Conservation (phyloP, 169 alveolate genomes). For the Eimeria brunetti region DNA sequence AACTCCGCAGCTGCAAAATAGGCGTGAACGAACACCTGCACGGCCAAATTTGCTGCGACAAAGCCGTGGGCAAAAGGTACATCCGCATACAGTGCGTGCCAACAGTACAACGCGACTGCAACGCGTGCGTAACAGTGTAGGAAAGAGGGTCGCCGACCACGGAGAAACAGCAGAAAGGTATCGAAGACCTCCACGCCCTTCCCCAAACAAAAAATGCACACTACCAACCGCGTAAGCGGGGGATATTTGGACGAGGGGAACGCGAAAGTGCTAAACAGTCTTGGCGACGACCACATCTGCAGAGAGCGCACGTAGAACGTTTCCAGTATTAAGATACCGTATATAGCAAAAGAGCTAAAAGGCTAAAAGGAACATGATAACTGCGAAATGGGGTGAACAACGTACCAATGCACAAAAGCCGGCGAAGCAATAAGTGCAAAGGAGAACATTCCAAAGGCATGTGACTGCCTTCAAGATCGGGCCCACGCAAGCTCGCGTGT, state of each 20-base stretch:
- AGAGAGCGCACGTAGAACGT: neutral
- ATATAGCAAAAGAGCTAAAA: neutral
- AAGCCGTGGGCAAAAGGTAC: constrained; percentile 86
- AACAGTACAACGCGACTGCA: constrained; percentile 81
- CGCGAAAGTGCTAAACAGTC: constrained; percentile 57
- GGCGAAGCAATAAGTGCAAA: constrained; percentile 45
- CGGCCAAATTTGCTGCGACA: constrained; percentile 82
- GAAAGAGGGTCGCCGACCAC: constrained; percentile 69
- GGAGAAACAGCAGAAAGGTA: constrained; percentile 60
- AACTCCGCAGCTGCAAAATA: constrained; percentile 82
- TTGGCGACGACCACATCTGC: constrained; percentile 76
- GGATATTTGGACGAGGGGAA: constrained; percentile 63
- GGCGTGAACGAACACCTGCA: constrained; percentile 84
- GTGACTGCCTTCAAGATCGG: constrained; percentile 65
- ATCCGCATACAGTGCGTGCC: constrained; percentile 83
- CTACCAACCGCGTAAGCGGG: constrained; percentile 66
- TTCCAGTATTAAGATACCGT: neutral
- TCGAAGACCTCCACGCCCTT: constrained; percentile 75
- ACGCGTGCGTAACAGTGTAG: constrained; percentile 73
- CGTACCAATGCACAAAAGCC: constrained; percentile 65
- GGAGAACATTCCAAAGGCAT: constrained; percentile 69
- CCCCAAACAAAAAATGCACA: constrained; percentile 57
- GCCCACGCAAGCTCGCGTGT: constrained; percentile 45
- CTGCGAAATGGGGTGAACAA: neutral
- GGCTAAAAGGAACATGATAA: neutral